Evolutionary conservation across 306 rosid genomes (phyloP).

Genomic region (Ceratonia siliqua): DNA sequence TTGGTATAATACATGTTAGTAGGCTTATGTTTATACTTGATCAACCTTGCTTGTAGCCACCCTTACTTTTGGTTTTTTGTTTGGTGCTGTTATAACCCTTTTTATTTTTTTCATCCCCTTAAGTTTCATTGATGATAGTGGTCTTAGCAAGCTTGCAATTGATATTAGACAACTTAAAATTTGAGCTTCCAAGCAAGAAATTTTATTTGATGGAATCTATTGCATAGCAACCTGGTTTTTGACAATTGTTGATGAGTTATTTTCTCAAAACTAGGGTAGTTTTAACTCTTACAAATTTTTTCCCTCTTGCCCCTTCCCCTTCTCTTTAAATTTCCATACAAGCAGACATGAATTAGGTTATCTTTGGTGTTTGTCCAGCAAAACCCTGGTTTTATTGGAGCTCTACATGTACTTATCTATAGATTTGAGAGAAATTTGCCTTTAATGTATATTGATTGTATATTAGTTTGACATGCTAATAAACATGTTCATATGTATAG

Average conservation of each 20-base stretch:
- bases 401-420: slow-evolving; percentile 20
- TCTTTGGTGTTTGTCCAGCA: slow-evolving; percentile 28
- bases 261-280: slow-evolving; percentile 12
- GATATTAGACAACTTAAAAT: slow-evolving; percentile 14
- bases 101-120: background rate
- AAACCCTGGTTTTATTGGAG: slow-evolving; percentile 13
- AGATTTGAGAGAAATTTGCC: slow-evolving; percentile 27
- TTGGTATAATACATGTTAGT: slow-evolving; percentile 3
- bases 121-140: slow-evolving; percentile 30
- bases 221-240: slow-evolving; percentile 7
- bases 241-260: slow-evolving; percentile 30
- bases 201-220: background rate
- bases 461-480: too few relatives aligned
- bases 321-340: background rate
- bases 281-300: background rate
- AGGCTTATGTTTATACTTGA: slow-evolving; percentile 25
- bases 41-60: slow-evolving; percentile 22
- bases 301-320: background rate
- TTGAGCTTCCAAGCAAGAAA: background rate
- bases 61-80: background rate
- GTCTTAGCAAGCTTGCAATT: slow-evolving; percentile 20
- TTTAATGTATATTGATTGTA: too few relatives aligned
- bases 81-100: background rate
- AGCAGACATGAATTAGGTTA: background rate
- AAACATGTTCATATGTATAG: too few relatives aligned